phyloP scores from a whole-genome alignment of 257 asterid species.

The Handroanthus guayacan region DNA sequence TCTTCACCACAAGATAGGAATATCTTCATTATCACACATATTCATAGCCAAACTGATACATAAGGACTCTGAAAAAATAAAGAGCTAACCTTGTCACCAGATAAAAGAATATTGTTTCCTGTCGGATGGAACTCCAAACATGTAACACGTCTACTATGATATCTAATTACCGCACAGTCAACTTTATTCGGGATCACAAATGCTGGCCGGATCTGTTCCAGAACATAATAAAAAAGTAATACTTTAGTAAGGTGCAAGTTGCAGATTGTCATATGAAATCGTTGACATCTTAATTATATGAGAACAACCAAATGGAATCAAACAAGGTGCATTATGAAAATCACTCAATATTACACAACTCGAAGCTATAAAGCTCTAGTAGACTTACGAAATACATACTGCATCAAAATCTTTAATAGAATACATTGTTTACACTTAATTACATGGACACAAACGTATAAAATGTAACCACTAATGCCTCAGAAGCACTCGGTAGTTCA shows the following conservation, averaged over 20 bases:
- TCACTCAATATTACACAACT: neutral
- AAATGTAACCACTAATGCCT: too few relatives aligned
- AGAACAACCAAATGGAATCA: neutral
- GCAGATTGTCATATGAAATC: conserved; percentile 1
- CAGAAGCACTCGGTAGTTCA: too few relatives aligned
- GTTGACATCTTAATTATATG: neutral
- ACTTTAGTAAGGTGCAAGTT: neutral
- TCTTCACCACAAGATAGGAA: conserved; percentile 50
- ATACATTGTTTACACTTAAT: too few relatives aligned
- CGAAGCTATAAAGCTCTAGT: neutral
- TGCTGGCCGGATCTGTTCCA: conserved; percentile 74
- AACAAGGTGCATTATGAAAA: conserved; percentile 19
- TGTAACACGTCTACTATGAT: conserved; percentile 93
- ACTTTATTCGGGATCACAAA: conserved; percentile 85
- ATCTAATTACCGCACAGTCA: conserved; percentile 86
- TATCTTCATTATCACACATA: conserved; percentile 9
- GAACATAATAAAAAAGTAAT: conserved; percentile 19
- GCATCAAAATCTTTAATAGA: too few relatives aligned
- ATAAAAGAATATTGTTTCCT: conserved; percentile 72
- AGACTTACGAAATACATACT: neutral
- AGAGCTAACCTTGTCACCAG: conserved; percentile 89
- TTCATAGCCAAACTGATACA: conserved; percentile 8
- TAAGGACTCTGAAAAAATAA: neutral
- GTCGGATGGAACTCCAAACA: conserved; percentile 99
- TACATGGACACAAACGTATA: too few relatives aligned